These are phyloP conservation scores for Blastobotrys arbuscula DNA, from an alignment of 1,139 yeast genomes.

Conservation along the genomic window DNA sequence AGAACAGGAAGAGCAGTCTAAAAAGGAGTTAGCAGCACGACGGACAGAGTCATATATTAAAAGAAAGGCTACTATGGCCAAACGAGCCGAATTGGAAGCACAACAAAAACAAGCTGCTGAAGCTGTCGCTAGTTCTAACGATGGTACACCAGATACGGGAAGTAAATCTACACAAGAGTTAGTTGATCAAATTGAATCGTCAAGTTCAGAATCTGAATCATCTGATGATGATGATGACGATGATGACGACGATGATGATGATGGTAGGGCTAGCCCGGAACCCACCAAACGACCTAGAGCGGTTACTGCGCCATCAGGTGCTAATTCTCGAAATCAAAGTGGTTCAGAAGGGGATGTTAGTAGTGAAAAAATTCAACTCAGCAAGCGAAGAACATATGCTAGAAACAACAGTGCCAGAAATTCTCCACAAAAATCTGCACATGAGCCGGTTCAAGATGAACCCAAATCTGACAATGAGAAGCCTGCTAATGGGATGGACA, in stretches of 20 bases:
- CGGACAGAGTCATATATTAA: neutral
- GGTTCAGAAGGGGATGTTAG: conserved; percentile 1
- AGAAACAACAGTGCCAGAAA: neutral
- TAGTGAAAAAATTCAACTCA: neutral
- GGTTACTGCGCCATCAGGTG: conserved; percentile 15
- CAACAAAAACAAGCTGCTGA: neutral
- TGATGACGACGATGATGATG: conserved; percentile 13
- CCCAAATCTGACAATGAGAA: neutral
- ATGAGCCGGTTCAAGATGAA: neutral
- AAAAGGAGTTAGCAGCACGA: neutral
- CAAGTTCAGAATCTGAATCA: conserved; percentile 4
- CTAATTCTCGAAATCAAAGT: conserved; percentile 10
- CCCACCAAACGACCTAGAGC: conserved; percentile 14
- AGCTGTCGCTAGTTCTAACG: neutral
- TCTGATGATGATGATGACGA: conserved; percentile 14
- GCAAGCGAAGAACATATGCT: neutral
- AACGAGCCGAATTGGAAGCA: conserved; percentile 14
- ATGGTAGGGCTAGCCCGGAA: conserved; percentile 14
- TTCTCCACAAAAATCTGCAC: neutral
- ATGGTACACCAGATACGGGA: too few species aligned
- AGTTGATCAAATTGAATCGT: conserved; percentile 1
- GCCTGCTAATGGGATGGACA: neutral
- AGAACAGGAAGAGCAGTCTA: neutral
- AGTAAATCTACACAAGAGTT: neutral
- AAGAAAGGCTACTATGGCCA: conserved; percentile 3